Percentiles rank a stretch among this genome's conserved stretches.
These are phyloP conservation scores for Glycine latifolia DNA, from an alignment of 306 rosid genomes.

Conservation along the genomic window DNA sequence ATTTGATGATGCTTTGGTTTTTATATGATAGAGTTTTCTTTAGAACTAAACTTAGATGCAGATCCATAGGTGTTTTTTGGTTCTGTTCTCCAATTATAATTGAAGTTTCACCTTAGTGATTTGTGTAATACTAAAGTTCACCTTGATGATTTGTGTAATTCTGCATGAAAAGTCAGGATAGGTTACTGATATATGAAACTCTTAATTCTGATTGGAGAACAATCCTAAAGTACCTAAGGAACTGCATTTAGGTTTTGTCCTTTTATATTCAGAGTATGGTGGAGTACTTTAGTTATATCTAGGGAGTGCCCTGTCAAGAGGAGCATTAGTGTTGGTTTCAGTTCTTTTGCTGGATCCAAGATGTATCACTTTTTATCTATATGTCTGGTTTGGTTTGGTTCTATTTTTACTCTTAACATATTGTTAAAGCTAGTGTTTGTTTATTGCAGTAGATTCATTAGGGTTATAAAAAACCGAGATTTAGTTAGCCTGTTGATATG, in stretches of 20 bases:
- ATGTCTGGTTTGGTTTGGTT: background rate
- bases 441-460: conserved; percentile 13
- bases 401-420: background rate
- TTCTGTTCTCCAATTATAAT: background rate
- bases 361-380: background rate
- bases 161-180: too few species aligned
- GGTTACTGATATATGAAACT: too few species aligned
- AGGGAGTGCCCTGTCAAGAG: background rate
- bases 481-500: background rate
- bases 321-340: background rate
- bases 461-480: background rate
- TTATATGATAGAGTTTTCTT: too few species aligned
- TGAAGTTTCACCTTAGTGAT: background rate
- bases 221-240: background rate
- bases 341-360: background rate
- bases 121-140: too few species aligned
- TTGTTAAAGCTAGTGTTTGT: background rate
- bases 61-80: background rate
- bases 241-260: background rate
- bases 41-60: background rate
- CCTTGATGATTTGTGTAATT: too few species aligned
- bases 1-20: background rate
- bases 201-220: background rate
- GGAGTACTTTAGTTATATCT: background rate
- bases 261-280: background rate